phyloP scores from a whole-genome alignment of 2,329 filamentous ascomycete species.

The Alternaria sp. region DNA sequence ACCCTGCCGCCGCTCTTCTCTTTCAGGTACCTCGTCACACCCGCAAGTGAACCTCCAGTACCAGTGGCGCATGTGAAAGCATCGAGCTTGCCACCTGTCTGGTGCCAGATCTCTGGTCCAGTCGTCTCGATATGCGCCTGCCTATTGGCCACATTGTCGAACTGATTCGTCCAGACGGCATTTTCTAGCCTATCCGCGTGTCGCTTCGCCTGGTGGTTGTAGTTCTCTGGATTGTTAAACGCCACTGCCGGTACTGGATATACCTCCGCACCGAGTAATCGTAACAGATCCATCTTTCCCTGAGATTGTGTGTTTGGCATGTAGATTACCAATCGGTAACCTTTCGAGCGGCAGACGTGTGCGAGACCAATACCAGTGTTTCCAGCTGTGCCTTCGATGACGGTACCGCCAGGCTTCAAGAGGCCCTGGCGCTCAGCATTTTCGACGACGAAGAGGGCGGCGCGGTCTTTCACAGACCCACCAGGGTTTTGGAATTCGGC shows the following conservation, averaged over 20 bases:
- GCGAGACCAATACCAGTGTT: conserved; percentile 98
- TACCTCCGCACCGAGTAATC: conserved; percentile 91
- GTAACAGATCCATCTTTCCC: conserved; percentile 93
- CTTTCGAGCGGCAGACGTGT: conserved; percentile 90
- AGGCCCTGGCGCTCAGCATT: conserved; percentile 90
- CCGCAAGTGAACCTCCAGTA: conserved; percentile 89
- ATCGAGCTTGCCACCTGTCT: conserved; percentile 85
- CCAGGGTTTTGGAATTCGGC: conserved; percentile 99
- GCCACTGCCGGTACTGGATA: conserved; percentile 95
- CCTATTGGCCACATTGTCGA: conserved; percentile 94
- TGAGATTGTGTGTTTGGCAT: conserved; percentile 99
- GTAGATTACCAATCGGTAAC: conserved; percentile 97
- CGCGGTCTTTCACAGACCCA: conserved; percentile 94
- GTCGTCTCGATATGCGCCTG: conserved; percentile 96
- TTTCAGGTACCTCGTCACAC: conserved; percentile 88
- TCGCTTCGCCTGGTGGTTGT: conserved; percentile 92
- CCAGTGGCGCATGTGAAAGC: conserved; percentile 96
- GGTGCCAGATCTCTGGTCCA: conserved; percentile 95
- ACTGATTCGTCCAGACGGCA: conserved; percentile 98
- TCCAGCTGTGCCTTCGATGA: conserved; percentile 95
- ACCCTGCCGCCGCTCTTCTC: conserved; percentile 78
- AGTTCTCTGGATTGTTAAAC: conserved; percentile 94
- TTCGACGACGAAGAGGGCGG: conserved; percentile 90
- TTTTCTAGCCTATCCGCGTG: conserved; percentile 88
- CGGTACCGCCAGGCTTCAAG: conserved; percentile 84